Evolutionary conservation across 257 asterid genomes (phyloP), one percentile per base, ranked within the genome.

Genomic region (Solanum rostratum): DNA sequence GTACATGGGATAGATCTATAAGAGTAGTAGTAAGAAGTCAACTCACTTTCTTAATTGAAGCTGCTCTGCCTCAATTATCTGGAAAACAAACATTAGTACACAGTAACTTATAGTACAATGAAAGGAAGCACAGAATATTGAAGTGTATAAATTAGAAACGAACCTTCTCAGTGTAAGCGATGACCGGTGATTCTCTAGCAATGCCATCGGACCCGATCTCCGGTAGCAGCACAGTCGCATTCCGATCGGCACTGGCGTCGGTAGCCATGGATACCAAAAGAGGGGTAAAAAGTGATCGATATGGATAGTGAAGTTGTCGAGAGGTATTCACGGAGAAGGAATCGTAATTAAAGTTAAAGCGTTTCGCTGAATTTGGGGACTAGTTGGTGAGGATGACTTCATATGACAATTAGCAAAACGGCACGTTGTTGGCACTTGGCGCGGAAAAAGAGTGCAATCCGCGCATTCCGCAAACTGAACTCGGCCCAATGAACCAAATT

Each of bases 201-300:
- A 95, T 80, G 49, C 99, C 98, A 87, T 95, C 99, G 46, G 98
- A 95, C 73, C 98, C 99, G 92, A 96, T 96, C 91, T 95, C 98
- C 82, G 93, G 90, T 50, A 86, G 88, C 87, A 90, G 85, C 81
- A 89, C 63, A 20, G 85, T 92, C 49, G 85, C 53, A 74, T 74
- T 88, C 81, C 87, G 88, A 71, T 81, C 90, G 65, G 91, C 68
- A 84, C 45, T 83, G 65, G 68, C 81, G 43, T 73, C 78, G 63
- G 84, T 71, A 7, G 93, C 93, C 98, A 93, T 94, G 46, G 49
- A 46, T 45, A 46, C 41, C 46, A 6, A 10, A 55, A n/a, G 7
- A 7, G 27, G 15, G 10, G 19, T n/a, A 9, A 9, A 9, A 10
- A 62, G 4, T 24, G 39, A 27, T 62, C 70, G 39, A 73, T 45